These are phyloP conservation scores for Acanthamoeba lugdunensis DNA, from an alignment of 208 protist genomes.

Conservation along the genomic window DNA sequence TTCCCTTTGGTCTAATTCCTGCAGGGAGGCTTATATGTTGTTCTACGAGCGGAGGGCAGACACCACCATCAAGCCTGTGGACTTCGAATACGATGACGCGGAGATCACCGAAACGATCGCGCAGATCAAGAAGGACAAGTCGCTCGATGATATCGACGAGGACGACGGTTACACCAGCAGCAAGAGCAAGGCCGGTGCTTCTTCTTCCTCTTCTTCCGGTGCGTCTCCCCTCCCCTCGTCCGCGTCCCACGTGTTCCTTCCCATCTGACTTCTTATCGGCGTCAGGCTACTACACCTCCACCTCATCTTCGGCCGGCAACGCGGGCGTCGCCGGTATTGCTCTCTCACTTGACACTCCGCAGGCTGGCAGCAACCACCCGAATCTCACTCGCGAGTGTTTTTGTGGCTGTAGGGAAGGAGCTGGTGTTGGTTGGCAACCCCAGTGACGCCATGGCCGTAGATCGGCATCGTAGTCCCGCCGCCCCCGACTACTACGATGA, in stretches of 20 bases:
- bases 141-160: slow-evolving; percentile 10
- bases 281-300: slow-evolving; percentile 12
- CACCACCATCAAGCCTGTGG: background rate
- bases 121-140: slow-evolving; percentile 7
- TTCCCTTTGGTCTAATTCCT: background rate
- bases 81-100: slow-evolving; percentile 22
- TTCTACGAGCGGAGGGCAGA: slow-evolving; percentile 27
- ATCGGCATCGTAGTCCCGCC: background rate
- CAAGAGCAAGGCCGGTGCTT: background rate
- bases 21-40: slow-evolving; percentile 5
- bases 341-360: background rate
- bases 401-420: background rate
- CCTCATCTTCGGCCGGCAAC: background rate
- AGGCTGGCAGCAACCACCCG: too few species aligned
- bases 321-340: background rate
- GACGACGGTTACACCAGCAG: background rate
- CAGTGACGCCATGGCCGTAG: background rate
- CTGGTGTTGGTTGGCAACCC: background rate
- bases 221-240: background rate
- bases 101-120: slow-evolving; percentile 17
- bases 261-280: background rate
- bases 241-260: background rate
- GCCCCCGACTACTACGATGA: background rate
- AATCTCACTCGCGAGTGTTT: too few species aligned
- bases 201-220: background rate